Evolutionary conservation across 495 filamentous ascomycete species (phyloP).

Genomic region (Xylaria bambusicola): DNA sequence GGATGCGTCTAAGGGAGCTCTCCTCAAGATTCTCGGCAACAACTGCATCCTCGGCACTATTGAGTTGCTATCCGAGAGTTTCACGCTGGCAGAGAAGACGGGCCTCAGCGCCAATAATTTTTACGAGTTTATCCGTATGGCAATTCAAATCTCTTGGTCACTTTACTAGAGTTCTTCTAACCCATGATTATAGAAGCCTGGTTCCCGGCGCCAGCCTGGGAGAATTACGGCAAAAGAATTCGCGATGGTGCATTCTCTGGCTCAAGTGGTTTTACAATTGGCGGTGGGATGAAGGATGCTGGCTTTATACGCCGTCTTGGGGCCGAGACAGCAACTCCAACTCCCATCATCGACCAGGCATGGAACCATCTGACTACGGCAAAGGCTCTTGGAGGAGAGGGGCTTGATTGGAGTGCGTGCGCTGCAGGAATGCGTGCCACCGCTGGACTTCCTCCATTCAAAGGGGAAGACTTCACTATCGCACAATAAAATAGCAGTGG

Average conservation of each 20-base stretch:
- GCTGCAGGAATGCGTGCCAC: constrained; percentile 19
- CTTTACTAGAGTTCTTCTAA: background rate
- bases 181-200: background rate
- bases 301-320: constrained; percentile 11
- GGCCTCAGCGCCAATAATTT: constrained; percentile 4
- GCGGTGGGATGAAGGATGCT: constrained; percentile 12
- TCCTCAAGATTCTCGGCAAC: constrained; percentile 12
- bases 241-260: constrained; percentile 20
- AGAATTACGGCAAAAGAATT: constrained; percentile 23
- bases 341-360: constrained; percentile 18
- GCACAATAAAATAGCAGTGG: background rate
- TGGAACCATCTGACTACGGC: constrained; percentile 14
- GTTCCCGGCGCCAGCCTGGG: constrained; percentile 22
- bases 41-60: constrained; percentile 18
- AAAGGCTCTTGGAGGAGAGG: constrained; percentile 16
- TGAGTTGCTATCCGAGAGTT: constrained; percentile 16
- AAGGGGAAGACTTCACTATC: constrained; percentile 7
- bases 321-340: constrained; percentile 9
- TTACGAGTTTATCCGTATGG: constrained; percentile 11
- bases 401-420: constrained; percentile 23
- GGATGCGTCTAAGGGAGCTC: constrained; percentile 6
- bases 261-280: background rate
- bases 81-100: constrained; percentile 11
- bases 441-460: constrained; percentile 17
- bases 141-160: background rate